These are phyloP conservation scores for Fusarium sulawesiense DNA, from an alignment of 2,329 filamentous ascomycete genomes.

Conservation along the genomic window DNA sequence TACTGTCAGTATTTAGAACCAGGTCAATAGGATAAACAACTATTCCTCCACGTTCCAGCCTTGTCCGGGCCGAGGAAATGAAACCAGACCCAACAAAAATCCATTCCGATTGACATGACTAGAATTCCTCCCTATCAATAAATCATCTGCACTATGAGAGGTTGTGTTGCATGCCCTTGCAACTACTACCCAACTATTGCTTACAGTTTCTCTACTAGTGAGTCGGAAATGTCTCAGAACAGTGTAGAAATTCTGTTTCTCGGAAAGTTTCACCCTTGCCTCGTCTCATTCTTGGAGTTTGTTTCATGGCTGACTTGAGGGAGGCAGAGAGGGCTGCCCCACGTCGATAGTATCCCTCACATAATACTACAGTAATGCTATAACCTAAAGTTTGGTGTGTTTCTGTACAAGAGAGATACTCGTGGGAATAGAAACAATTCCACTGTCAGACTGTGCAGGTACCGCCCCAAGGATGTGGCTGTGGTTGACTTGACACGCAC, in stretches of 20 bases:
- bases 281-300: slow-evolving; percentile 27
- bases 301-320: slow-evolving; percentile 26
- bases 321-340: slow-evolving; percentile 3
- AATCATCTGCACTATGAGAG: background rate
- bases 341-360: slow-evolving; percentile 37
- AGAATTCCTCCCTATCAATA: slow-evolving; percentile 22
- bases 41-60: slow-evolving; percentile 30
- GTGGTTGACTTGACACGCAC: slow-evolving; percentile 28
- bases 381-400: slow-evolving; percentile 4
- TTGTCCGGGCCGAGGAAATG: slow-evolving; percentile 1
- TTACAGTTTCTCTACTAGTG: background rate
- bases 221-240: background rate
- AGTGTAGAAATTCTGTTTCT: slow-evolving; percentile 19
- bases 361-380: slow-evolving; percentile 13
- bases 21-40: slow-evolving; percentile 4
- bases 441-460: slow-evolving; percentile 25
- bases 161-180: slow-evolving; percentile 5
- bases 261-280: slow-evolving; percentile 32
- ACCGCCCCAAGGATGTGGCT: slow-evolving; percentile 24
- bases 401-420: slow-evolving; percentile 1
- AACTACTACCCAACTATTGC: background rate
- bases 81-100: slow-evolving; percentile 4
- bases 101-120: background rate
- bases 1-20: slow-evolving; percentile 5
- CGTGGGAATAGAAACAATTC: background rate